Evolutionary conservation across 139 green algal genomes (phyloP), one percentile per base, ranked within the genome.

Genomic region (Asterochloris erici): DNA sequence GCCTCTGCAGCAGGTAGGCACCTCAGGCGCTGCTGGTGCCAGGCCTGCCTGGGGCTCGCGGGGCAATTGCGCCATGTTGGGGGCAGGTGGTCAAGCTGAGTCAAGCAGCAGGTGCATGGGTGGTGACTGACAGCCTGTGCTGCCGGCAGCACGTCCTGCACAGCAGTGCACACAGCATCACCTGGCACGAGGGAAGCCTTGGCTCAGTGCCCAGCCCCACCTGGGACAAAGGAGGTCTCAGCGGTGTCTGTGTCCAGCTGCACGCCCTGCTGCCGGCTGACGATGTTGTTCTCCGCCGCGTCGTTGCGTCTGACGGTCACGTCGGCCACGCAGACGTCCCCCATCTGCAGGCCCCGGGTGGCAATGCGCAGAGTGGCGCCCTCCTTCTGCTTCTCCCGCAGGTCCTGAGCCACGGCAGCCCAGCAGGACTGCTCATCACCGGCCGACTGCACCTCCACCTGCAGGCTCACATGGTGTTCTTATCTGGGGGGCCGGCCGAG

Each of bases 311-410:
- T 38, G 15, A 79, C 82, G 17, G 73, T 63, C 81, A 91, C 86
- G 77, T 91, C 80, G 23, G 91, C 71, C 19, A 91, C 83, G 27
- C 82, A 87, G 10, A 91, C 75, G 74, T 91, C 88, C 23, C 88
- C 88, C 13, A 19, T 75, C 78, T 90, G 73, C 78, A 91, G 63
- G 14, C 85, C 86, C 9, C 90, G 76, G 9, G 84, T 90, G 12
- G 83, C 81, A 24, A 90, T 93, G 24, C 96, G 85, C 26, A 81
- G 74, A 76, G 92, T 85, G 75, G 87, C 77, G 23, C 85, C 90
- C 77, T 91, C 77, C 77, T 91, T 77, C 88, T 96, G 94, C 63
- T 79, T 86, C 73, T 91, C 88, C 61, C 87, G 78, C 54, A 84
- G 73, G 24, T 83, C 60, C 9, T 68, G 66, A 16, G 66, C 79